Conservation (phyloP, 805 yeast genomes). For the Lipomyces japonicus region DNA sequence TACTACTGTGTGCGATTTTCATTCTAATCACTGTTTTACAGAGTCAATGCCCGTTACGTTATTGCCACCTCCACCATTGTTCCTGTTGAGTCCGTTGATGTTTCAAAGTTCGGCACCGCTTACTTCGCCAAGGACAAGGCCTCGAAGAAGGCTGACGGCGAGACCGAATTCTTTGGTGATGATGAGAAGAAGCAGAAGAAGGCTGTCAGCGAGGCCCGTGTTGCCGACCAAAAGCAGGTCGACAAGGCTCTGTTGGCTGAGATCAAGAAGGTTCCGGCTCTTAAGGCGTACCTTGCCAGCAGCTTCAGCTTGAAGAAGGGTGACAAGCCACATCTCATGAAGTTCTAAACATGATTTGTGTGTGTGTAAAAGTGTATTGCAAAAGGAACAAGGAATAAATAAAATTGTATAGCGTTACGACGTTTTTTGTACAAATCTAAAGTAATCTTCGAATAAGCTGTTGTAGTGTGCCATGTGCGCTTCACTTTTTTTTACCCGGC, state of each 20-base stretch:
- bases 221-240: constrained; percentile 93
- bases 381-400: not conserved
- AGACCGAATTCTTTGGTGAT: constrained; percentile 85
- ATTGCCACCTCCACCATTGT: constrained; percentile 97
- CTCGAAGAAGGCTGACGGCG: constrained; percentile 77
- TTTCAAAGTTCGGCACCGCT: constrained; percentile 84
- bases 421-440: constrained; percentile 1
- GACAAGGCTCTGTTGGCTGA: constrained; percentile 89
- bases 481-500: no score
- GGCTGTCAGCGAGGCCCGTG: constrained; percentile 87
- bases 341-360: constrained; percentile 58
- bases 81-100: constrained; percentile 72
- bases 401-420: not conserved
- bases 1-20: not conserved
- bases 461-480: no score
- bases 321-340: constrained; percentile 96
- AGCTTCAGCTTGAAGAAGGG: constrained; percentile 96
- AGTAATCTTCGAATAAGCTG: not conserved
- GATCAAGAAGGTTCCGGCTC: constrained; percentile 95
- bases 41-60: constrained; percentile 94
- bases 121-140: constrained; percentile 96
- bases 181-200: constrained; percentile 71
- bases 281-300: constrained; percentile 93
- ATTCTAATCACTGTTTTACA: not conserved
- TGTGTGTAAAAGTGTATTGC: not conserved